phyloP scores from a whole-genome alignment of 202 grass and related monocot genomes.

The Panicum hallii region DNA sequence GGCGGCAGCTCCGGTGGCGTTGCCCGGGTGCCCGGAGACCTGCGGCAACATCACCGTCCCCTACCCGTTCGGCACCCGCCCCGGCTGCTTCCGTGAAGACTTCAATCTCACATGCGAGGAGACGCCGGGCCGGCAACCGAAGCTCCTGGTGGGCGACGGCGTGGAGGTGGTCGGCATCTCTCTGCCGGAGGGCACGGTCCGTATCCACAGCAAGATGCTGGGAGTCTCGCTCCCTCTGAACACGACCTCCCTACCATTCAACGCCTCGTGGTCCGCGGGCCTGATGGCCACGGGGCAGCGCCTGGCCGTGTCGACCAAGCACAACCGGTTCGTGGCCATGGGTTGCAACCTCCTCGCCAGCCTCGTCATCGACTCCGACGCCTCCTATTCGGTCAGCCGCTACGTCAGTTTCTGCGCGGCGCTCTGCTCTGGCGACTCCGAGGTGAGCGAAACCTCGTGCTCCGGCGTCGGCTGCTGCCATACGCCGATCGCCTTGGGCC shows the following conservation, averaged over 20 bases:
- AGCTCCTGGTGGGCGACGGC: neutral
- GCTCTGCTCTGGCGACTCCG: neutral
- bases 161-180: conserved; percentile 11
- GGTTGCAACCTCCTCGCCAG: conserved; percentile 29
- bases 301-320: neutral
- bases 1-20: neutral
- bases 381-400: neutral
- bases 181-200: neutral
- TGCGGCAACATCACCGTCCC: conserved; percentile 33
- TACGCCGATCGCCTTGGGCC: neutral
- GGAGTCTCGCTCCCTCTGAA: neutral
- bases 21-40: conserved; percentile 42
- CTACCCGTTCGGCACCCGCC: conserved; percentile 52
- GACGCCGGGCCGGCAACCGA: conserved; percentile 3
- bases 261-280: conserved; percentile 33
- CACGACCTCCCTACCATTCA: neutral
- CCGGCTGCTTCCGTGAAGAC: conserved; percentile 38
- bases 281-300: neutral
- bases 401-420: neutral
- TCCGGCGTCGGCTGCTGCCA: conserved; percentile 17
- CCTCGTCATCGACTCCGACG: neutral
- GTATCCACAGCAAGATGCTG: neutral
- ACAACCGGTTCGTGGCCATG: conserved; percentile 33
- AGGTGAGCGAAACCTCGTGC: neutral
- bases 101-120: conserved; percentile 53